Evolutionary conservation across 1,284 basidiomycete species (phyloP).

Genomic region (Trichosporon sp.): DNA sequence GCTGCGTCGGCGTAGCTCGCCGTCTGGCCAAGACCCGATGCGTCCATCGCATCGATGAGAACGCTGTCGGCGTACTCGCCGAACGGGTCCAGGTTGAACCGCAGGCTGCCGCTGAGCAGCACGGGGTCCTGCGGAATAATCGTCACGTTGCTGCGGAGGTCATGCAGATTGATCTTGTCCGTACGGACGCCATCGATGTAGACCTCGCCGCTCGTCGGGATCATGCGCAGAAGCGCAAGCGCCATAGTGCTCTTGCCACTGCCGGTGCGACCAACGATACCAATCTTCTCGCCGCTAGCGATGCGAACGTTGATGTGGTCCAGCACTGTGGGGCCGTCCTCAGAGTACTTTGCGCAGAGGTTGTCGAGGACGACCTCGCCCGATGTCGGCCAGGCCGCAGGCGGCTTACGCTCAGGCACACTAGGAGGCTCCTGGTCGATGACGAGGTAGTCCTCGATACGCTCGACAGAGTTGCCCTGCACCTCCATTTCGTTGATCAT

Average conservation of each 20-base stretch:
- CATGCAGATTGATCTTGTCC: constrained; percentile 58
- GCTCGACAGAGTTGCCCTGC: constrained; percentile 56
- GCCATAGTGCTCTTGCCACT: constrained; percentile 60
- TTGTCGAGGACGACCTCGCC: constrained; percentile 61
- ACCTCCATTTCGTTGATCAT: constrained; percentile 50
- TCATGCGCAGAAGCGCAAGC: constrained; percentile 50
- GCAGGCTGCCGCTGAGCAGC: constrained; percentile 68
- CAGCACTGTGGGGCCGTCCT: constrained; percentile 53
- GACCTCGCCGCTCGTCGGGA: constrained; percentile 56
- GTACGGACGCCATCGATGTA: constrained; percentile 48
- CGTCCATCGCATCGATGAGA: constrained; percentile 52
- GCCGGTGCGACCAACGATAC: constrained; percentile 65
- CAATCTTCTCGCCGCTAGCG: constrained; percentile 58
- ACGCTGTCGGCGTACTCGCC: constrained; percentile 62
- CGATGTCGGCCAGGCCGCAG: constrained; percentile 71
- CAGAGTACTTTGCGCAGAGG: constrained; percentile 45
- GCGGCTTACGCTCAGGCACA: constrained; percentile 55
- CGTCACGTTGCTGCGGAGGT: constrained; percentile 52
- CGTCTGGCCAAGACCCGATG: constrained; percentile 47
- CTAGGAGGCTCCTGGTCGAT: constrained; percentile 65
- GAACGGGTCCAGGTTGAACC: constrained; percentile 72
- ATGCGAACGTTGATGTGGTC: constrained; percentile 57
- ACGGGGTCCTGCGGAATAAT: constrained; percentile 60
- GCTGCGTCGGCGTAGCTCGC: constrained; percentile 16
- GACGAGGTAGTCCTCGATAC: constrained; percentile 63